phyloP scores from a whole-genome alignment of 129 eudicot genomes.

The Logfia minima region DNA sequence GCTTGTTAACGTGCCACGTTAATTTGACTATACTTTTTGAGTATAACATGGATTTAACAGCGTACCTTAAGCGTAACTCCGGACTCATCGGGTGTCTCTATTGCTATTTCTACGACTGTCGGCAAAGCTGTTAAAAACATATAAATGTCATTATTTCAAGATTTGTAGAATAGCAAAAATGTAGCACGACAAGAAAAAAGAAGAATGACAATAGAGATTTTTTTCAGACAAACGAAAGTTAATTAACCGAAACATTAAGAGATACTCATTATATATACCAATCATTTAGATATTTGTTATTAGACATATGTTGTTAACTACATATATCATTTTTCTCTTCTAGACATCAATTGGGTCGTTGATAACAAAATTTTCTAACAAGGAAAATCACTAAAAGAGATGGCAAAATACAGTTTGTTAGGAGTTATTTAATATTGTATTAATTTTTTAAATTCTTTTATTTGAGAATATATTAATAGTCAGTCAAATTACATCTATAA shows the following conservation, averaged over 20 bases:
- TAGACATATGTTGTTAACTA: too few relatives aligned
- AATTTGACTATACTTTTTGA: too few relatives aligned
- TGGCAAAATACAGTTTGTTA: neutral
- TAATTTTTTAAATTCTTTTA: too few relatives aligned
- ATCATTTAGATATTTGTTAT: neutral
- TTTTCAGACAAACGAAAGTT: too few relatives aligned
- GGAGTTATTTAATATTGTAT: too few relatives aligned
- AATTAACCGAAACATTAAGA: too few relatives aligned
- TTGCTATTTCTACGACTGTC: constrained; percentile 57
- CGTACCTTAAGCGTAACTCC: constrained; percentile 71
- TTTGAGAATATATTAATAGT: neutral
- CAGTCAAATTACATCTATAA: neutral
- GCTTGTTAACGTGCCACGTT: neutral
- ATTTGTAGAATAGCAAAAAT: neutral
- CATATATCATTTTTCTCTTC: neutral
- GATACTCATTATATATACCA: too few relatives aligned
- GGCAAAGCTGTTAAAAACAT: constrained; percentile 53
- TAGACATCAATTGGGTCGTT: neutral
- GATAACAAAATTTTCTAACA: too few relatives aligned
- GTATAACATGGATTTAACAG: neutral
- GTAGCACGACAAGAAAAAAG: neutral
- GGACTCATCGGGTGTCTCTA: constrained; percentile 59
- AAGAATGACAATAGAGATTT: too few relatives aligned
- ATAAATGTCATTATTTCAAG: too few relatives aligned
- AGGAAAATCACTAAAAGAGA: neutral